phyloP scores from a whole-genome alignment of 768 basidiomycete genomes.

The Boletus tomentosulus region DNA sequence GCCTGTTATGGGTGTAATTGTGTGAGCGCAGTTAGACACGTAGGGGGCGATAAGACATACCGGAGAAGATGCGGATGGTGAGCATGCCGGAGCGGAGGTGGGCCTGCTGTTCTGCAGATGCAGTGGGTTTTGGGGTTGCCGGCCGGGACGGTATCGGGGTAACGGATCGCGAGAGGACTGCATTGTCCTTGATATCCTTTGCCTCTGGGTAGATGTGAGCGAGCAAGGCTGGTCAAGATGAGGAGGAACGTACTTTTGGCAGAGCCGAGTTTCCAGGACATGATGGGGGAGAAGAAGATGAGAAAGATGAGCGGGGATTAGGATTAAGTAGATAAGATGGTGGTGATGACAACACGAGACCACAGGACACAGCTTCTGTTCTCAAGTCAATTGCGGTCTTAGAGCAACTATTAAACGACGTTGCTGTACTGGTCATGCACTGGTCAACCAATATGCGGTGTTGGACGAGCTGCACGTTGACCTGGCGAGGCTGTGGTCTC shows the following conservation, averaged over 20 bases:
- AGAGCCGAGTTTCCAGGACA: constrained; percentile 57
- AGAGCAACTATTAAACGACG: no score
- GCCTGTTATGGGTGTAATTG: constrained; percentile 37
- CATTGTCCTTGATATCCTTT: constrained; percentile 70
- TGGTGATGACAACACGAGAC: neutral
- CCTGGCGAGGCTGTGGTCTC: no score
- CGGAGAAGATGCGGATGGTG: constrained; percentile 93
- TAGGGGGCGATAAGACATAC: constrained; percentile 38
- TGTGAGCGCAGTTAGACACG: constrained; percentile 2
- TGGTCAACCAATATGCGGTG: no score
- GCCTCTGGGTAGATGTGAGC: constrained; percentile 39
- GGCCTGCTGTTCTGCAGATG: constrained; percentile 41
- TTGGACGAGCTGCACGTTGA: no score
- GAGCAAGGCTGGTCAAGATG: constrained; percentile 1
- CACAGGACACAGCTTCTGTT: neutral
- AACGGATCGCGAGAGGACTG: constrained; percentile 68
- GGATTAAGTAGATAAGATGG: constrained; percentile 7
- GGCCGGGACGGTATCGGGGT: constrained; percentile 81
- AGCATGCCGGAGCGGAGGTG: constrained; percentile 87
- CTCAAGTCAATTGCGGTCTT: no score
- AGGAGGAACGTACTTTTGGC: constrained; percentile 30
- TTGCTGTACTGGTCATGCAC: no score
- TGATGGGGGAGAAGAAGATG: constrained; percentile 16
- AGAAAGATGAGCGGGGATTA: neutral
- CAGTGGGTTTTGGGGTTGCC: constrained; percentile 64